Evolutionary conservation across 164 flowering plant species (phyloP), one percentile per base, ranked within the genome.

Genomic region (Liriodendron chinense): DNA sequence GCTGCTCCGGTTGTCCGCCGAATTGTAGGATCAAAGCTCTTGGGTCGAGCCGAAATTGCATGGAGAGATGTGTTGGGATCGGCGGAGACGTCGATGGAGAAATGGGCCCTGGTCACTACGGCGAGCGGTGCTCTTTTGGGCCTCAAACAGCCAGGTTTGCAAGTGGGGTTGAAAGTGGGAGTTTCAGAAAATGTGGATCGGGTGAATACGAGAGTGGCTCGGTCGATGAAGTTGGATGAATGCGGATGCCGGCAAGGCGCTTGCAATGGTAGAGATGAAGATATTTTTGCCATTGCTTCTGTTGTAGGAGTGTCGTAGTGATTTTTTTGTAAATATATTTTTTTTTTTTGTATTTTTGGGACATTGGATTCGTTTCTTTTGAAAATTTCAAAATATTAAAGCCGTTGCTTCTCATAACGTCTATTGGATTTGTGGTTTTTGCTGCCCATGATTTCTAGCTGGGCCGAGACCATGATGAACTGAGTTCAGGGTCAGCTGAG

Each of bases 61-160:
- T 91, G 92, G 97, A 78, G 71, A 71, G 82, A 72, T 0, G 90
- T 85, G 26, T 67, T 87, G 24, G 93, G 86, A 6, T 83, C 90
- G 1, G 70, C 72, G 5, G 78, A 81, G 21, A 76, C 85, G 84
- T 83, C 86, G 21, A 80, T 87, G 6, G 85, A 83, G 78, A 82
- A 78, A 64, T 91, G 94, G 90, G 86, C 77, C 3, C 14, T 74
- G 21, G 50, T 76, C 23, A 7, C 22, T 8, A 18, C 74, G 1
- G 21, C 5, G 1, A 24, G 49, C 21, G 5, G 49, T 20, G 22
- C 28, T 20, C 47, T 73, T 23, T 61, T 47, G 2, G 80, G 74
- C 47, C 48, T 66, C 7, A 82, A 79, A 22, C 82, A 80, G 59
- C 80, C 80, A 14, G 72, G 80, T 16, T 47, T 79, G 49, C 75